Evolutionary conservation across 306 rosid genomes (phyloP).

Genomic region (Trifolium subterraneum): DNA sequence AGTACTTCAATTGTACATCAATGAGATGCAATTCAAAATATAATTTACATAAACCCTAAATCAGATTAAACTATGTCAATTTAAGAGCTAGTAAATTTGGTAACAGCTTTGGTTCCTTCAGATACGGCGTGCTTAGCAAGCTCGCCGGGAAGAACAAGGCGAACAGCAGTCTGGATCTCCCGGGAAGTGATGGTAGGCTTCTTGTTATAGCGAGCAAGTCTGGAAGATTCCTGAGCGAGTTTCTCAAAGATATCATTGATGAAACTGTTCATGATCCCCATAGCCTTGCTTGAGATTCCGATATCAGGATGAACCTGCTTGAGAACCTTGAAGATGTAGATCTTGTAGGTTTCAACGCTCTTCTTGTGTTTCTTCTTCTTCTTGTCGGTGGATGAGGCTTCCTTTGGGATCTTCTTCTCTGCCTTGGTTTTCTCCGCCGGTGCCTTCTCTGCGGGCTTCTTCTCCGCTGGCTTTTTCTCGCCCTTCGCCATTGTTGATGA

Average conservation of each 20-base stretch:
- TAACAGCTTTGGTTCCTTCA: conserved; percentile 59
- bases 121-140: conserved; percentile 59
- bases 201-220: conserved; percentile 51
- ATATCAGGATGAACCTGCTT: conserved; percentile 65
- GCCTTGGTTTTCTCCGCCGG: conserved; percentile 47
- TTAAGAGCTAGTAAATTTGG: conserved; percentile 53
- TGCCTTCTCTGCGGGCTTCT: conserved; percentile 48
- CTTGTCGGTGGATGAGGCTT: conserved; percentile 9
- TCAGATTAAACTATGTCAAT: background rate
- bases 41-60: conserved; percentile 10
- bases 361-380: conserved; percentile 48
- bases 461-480: conserved; percentile 59
- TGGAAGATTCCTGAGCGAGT: conserved; percentile 48
- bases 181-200: conserved; percentile 54
- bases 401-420: conserved; percentile 54
- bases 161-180: conserved; percentile 58
- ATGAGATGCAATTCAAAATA: background rate
- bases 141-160: conserved; percentile 54
- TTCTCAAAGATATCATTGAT: conserved; percentile 57
- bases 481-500: conserved; percentile 45
- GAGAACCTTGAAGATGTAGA: conserved; percentile 54
- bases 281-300: conserved; percentile 56
- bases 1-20: background rate
- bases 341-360: conserved; percentile 52
- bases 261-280: conserved; percentile 62